Conservation (phyloP, 2,329 filamentous ascomycete species). For the Coniochaeta hoffmannii region DNA sequence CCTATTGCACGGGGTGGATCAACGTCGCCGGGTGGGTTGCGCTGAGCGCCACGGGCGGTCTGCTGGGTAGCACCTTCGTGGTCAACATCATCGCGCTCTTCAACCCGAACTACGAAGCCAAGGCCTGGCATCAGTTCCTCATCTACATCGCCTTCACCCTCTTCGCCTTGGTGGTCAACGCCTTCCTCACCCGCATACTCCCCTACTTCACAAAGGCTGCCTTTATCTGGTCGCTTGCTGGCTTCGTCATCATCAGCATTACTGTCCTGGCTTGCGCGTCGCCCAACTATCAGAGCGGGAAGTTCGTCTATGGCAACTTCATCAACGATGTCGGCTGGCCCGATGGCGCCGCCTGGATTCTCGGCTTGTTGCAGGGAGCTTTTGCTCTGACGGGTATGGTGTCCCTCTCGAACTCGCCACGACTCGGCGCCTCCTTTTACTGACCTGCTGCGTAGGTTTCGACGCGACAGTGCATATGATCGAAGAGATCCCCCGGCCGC, state of each 20-base stretch:
- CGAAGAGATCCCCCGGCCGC: conserved; percentile 51
- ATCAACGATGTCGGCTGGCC: conserved; percentile 65
- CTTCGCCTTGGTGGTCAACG: conserved; percentile 56
- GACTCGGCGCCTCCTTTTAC: neutral
- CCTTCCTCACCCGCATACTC: conserved; percentile 53
- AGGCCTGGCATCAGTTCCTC: conserved; percentile 66
- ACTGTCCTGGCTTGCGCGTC: conserved; percentile 60
- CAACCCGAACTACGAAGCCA: conserved; percentile 45
- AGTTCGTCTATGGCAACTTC: conserved; percentile 61
- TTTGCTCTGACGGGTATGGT: conserved; percentile 35
- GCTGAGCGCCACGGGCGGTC: conserved; percentile 58
- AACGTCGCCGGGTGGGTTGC: conserved; percentile 67
- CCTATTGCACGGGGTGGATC: conserved; percentile 68
- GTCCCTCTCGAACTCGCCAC: neutral
- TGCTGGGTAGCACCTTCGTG: conserved; percentile 61
- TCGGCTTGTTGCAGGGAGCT: conserved; percentile 45
- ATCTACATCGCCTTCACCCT: conserved; percentile 61
- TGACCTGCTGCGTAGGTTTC: conserved; percentile 25
- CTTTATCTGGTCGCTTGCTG: conserved; percentile 63
- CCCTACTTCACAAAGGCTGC: conserved; percentile 61
- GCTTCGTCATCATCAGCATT: conserved; percentile 64
- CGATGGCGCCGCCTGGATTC: conserved; percentile 53
- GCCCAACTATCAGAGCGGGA: conserved; percentile 54
- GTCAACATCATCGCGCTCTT: conserved; percentile 57
- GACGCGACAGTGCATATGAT: conserved; percentile 48